These are phyloP conservation scores for Crassisporium funariophilum DNA, from an alignment of 768 basidiomycete species.

Conservation along the genomic window DNA sequence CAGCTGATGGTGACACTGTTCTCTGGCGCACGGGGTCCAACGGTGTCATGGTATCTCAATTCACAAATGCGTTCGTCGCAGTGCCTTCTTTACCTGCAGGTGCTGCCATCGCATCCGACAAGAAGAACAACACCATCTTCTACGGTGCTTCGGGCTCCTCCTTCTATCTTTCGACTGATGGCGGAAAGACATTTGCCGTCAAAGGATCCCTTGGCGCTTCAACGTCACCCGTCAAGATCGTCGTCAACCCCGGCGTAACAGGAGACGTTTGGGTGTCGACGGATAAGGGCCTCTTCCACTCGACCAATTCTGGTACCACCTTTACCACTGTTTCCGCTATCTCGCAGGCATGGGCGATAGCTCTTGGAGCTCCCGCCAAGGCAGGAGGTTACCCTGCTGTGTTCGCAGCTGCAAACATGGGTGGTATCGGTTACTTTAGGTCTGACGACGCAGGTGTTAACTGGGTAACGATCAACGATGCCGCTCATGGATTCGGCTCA, in stretches of 20 bases:
- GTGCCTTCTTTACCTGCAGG: conserved; percentile 54
- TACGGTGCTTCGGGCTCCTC: conserved; percentile 56
- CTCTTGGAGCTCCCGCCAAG: conserved; percentile 53
- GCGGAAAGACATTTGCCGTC: conserved; percentile 51
- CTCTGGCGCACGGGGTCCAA: conserved; percentile 55
- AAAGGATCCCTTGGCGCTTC: conserved; percentile 49
- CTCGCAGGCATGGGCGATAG: conserved; percentile 57
- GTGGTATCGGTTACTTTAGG: conserved; percentile 53
- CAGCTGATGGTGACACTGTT: conserved; percentile 57
- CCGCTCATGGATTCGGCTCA: conserved; percentile 57
- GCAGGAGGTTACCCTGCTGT: conserved; percentile 54
- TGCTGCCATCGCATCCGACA: conserved; percentile 65
- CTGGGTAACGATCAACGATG: conserved; percentile 64
- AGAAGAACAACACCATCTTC: conserved; percentile 56
- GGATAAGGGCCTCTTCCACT: conserved; percentile 58
- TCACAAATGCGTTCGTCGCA: conserved; percentile 46
- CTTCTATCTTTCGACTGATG: conserved; percentile 64
- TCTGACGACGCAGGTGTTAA: conserved; percentile 57
- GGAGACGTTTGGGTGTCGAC: conserved; percentile 70
- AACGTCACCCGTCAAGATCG: conserved; percentile 50
- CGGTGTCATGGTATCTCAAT: conserved; percentile 56
- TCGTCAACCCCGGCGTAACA: conserved; percentile 53
- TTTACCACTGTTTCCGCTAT: conserved; percentile 51
- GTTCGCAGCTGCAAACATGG: conserved; percentile 56
- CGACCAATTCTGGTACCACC: conserved; percentile 50